Base-by-base conservation (phyloP, 768 basidiomycete genomes). In the Termitomyces sp. region DNA sequence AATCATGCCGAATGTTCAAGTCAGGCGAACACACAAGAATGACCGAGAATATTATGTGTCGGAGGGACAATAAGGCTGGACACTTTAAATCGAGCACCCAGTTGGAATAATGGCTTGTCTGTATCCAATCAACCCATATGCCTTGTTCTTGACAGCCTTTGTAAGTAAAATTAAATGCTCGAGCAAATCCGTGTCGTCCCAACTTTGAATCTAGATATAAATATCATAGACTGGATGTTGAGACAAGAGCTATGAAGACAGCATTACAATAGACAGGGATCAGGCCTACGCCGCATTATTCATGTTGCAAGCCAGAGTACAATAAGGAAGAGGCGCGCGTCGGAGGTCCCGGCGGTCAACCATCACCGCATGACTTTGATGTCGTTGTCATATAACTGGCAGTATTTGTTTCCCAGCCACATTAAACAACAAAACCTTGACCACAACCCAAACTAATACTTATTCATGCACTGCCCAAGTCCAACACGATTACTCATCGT, bases 401-500 rank as follows among this genome's bases (percentile, higher is more conserved):
- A 46, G 46, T 48, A 32, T 42, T 42, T 54, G 36, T 40, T 28
- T 40, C 38, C 8, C 22, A 28, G 39, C 18, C 33, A n/a, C 33
- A 22, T 11, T 39, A 13, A 49, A 49, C 51, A 59, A 59, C 55
- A 56, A 46, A 32, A 45, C 58, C 44, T 46, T 46, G 42, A 35
- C 33, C 22, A 46, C 18, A 39, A 28, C 42, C 16, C 57, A 51
- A 33, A 52, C 13, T n/a, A n/a, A n/a, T 28, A 28, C 28, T 28
- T 28, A 28, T 4, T 33, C 36, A 18, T 32, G 38, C 38, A 55
- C n/a, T 18, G 22, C 36, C 22, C 22, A 39, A 22, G 24, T 13
- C 22, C 38, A 18, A 40, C 36, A 60, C 48, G 51, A 65, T 61
- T 60, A 67, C 38, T 71, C 71, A 24, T 76, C 83, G 1, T 81